Percentiles rank a stretch among this genome's conserved stretches.
These are phyloP conservation scores for Clitopilus hobsonii DNA, from an alignment of 768 basidiomycete genomes.

Conservation along the genomic window DNA sequence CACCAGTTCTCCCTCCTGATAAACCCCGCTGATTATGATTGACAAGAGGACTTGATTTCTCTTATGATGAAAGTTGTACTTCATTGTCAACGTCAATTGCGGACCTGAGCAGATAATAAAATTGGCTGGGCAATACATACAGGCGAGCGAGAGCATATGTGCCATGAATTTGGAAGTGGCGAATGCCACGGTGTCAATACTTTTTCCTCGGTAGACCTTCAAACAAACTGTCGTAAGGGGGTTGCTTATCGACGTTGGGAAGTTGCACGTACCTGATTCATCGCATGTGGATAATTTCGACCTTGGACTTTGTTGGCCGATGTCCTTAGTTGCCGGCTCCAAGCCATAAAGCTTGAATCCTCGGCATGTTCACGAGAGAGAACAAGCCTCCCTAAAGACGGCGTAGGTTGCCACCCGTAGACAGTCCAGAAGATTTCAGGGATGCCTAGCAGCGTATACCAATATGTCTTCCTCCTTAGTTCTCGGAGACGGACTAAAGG, in stretches of 20 bases:
- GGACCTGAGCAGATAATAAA: not conserved
- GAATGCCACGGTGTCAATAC: not conserved
- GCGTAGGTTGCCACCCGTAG: too few species aligned
- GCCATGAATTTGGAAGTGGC: not conserved
- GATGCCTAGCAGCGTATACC: too few species aligned
- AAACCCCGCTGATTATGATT: not conserved
- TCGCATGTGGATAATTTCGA: not conserved
- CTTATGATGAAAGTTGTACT: not conserved
- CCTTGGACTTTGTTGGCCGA: not conserved
- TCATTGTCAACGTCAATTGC: not conserved
- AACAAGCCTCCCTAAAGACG: too few species aligned
- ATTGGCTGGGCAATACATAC: not conserved
- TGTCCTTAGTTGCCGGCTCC: too few species aligned
- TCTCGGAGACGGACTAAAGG: too few species aligned
- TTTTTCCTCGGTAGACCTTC: not conserved
- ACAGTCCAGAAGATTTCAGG: too few species aligned
- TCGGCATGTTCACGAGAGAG: too few species aligned
- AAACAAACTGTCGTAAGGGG: not conserved
- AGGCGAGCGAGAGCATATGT: not conserved
- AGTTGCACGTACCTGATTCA: not conserved
- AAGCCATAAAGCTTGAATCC: too few species aligned
- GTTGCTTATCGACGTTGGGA: not conserved
- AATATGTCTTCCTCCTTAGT: too few species aligned
- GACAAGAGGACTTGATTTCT: not conserved
- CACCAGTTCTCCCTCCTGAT: not conserved